phyloP scores from a whole-genome alignment of 108 stramenopile species.

The Pseudonitzschia delicatissima region DNA sequence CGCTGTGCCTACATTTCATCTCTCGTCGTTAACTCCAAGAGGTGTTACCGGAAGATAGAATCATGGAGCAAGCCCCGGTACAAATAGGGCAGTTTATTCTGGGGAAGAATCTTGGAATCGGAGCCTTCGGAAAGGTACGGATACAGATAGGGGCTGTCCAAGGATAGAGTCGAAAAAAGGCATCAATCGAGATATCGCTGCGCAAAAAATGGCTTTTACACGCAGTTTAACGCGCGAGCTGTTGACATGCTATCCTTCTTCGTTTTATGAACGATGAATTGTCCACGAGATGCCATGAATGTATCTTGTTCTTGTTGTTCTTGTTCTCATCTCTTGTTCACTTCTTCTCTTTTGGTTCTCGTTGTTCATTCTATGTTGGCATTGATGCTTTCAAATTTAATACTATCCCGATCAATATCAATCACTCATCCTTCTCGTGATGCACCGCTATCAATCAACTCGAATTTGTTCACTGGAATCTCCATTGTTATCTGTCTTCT shows the following conservation, averaged over 20 bases:
- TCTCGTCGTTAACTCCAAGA: not conserved
- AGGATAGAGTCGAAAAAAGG: not conserved
- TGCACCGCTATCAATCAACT: not conserved
- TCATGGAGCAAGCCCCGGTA: constrained; percentile 87
- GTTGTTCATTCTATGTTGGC: not conserved
- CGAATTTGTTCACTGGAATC: not conserved
- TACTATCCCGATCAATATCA: not conserved
- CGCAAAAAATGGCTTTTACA: constrained; percentile 2
- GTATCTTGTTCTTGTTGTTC: constrained; percentile 1
- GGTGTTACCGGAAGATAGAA: not conserved
- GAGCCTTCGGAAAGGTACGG: constrained; percentile 97
- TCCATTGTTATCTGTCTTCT: not conserved
- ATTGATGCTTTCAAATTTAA: not conserved
- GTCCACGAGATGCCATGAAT: constrained; percentile 32
- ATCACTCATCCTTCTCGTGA: not conserved
- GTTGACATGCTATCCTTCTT: constrained; percentile 19
- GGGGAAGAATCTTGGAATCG: constrained; percentile 98
- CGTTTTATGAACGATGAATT: constrained; percentile 24
- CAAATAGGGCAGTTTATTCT: constrained; percentile 97
- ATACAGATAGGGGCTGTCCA: not conserved
- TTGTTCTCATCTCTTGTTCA: not conserved
- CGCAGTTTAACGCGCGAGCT: constrained; percentile 14
- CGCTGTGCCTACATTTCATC: not conserved
- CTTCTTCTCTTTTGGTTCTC: not conserved
- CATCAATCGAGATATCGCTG: not conserved